Base-by-base conservation (phyloP, 805 yeast genomes). In the Ascoidea rubescens region DNA sequence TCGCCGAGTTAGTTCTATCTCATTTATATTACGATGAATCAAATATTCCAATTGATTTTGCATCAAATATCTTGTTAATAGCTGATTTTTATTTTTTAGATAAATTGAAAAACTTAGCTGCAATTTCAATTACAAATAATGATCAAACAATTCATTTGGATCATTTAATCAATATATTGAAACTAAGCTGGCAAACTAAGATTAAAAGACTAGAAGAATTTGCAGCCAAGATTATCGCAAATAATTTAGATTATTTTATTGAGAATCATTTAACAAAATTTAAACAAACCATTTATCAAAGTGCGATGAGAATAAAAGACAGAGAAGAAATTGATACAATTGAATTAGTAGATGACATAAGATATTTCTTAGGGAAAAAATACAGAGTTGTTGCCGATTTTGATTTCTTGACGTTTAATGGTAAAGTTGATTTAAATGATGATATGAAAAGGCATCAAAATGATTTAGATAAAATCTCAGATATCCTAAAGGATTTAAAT, bases 311-410 rank as follows among this genome's bases (percentile, higher is more conserved):
- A 58, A 84, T 86, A 50, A 60, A 72, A 21, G 65, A 62, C 14
- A 72, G 93, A 60, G 80, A 86, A 57, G 87, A 80, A 54, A 82
- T 85, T 0, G 95, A 86, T 66, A 82, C 91, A 1, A 82, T 86
- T 60, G 95, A 86, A 59, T 67, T 86, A 57, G 70, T 86, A 31
- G 95, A 85, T 64, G 95, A 85, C 66, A 80, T 86, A 8, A 69
- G 89, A 56, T 86, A 74, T 63, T 82, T 80, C 56, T 63, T 86
- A 21, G 28, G 28, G 28, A 21, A 21, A 21, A 21, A 21, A 21
- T 21, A 21, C 28, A 21, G 28, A 21, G 28, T 21, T 21, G 28
- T 21, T 21, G 28, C 28, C 28, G 28, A 21, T 21, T 21, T 21
- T 21, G 28, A 21, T 3, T 21, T 21, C 28, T 21, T 21, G 28